These are phyloP conservation scores for Salvia miltiorrhiza DNA, from an alignment of 257 asterid genomes.

Conservation along the genomic window DNA sequence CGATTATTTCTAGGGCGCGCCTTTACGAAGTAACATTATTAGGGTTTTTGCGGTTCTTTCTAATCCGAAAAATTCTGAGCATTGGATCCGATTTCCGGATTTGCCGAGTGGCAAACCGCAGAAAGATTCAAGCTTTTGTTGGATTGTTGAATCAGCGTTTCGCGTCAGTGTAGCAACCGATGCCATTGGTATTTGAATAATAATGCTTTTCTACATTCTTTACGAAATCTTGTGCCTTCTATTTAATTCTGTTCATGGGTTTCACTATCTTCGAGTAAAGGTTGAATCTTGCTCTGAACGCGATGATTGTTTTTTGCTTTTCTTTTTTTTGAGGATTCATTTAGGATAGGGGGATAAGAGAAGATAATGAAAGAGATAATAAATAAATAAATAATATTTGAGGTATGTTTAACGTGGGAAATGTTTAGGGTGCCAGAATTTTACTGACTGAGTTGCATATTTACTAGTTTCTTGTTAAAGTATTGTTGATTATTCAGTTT, in stretches of 20 bases:
- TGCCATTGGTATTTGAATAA: constrained; percentile 37
- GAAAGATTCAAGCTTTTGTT: constrained; percentile 18
- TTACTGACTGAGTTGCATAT: constrained; percentile 5
- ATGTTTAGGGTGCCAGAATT: not conserved
- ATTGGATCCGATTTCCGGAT: constrained; percentile 18
- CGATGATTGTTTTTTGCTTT: not conserved
- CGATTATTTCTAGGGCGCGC: not conserved
- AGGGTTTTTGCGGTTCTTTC: constrained; percentile 21
- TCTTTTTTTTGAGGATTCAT: not conserved
- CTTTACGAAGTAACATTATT: constrained; percentile 12
- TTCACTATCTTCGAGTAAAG: not conserved
- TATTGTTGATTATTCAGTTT: not conserved
- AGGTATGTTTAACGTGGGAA: not conserved
- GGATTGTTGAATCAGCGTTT: constrained; percentile 21
- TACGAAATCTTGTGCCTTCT: not conserved
- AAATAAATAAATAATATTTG: too few relatives aligned
- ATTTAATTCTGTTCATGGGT: constrained; percentile 12
- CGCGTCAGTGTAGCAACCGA: constrained; percentile 14
- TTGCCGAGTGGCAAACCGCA: constrained; percentile 12
- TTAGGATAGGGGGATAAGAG: not conserved
- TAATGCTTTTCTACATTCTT: not conserved
- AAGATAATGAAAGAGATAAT: not conserved
- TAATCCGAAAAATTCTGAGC: not conserved
- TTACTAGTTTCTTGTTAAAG: not conserved
- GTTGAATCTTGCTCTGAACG: not conserved